Evolutionary conservation across 805 yeast species (phyloP), one percentile per base, ranked within the genome.

Genomic region (Teunomyces cretensis): DNA sequence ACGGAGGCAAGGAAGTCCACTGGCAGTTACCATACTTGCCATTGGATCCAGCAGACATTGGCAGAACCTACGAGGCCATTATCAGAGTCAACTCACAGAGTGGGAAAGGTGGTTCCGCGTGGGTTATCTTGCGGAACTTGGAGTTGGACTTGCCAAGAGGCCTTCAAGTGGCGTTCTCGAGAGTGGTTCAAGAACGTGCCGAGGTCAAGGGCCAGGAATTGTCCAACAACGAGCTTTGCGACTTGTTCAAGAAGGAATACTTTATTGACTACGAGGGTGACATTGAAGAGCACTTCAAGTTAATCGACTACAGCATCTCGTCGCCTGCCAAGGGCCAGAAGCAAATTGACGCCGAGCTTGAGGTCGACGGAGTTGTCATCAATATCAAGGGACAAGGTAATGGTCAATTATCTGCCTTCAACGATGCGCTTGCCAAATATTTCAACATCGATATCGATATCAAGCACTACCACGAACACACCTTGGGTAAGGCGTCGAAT

Each of bases 11-110:
- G 43, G 58, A 66, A 17, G 68, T 67, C 35, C 64, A 62, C 42
- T 87, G 95, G 96, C 73, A 78, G 55, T 73, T 87, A 47, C 96
- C 96, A 14, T 87, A 87, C 67, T 75, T 87, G 54, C 95, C 96
- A 24, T 74, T 88, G 58, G 96, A 87, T 61, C 96, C 96, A 38
- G 74, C 79, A 54, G 95, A 88, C 62, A 83, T 87, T 56, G 95
- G 95, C 42, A 80, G 94, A 64, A 85, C 85, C n/a, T 88, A 88
- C 68, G 96, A 88, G 67, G 94, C 95, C n/a, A 86, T 88, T 45
- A 87, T 87, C 55, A 80, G 96, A 60, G 94, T 87, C 62, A 87
- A 87, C 67, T 86, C 94, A 9, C 95, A 87, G 68, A 80, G 88
- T 19, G 96, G 96, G 50, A 87, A 87, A 68, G 95, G 95, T 57